Conservation (phyloP, 2,329 filamentous ascomycete genomes). For the Salinomyces thailandicus region DNA sequence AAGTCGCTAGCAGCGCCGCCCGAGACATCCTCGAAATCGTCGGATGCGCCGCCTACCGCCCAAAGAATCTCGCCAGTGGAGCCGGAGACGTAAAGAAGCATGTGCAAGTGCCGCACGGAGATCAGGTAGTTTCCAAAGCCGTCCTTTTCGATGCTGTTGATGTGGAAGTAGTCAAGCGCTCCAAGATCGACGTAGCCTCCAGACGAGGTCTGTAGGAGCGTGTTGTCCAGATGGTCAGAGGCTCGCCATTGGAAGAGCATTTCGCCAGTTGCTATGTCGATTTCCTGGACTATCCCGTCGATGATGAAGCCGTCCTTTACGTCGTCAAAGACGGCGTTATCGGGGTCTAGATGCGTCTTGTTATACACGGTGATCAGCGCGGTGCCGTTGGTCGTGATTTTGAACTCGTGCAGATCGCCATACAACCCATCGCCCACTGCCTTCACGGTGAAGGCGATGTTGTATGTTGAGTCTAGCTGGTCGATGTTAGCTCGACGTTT, state of each 20-base stretch:
- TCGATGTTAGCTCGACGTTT: slow-evolving; percentile 3
- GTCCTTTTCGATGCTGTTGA: slow-evolving; percentile 47
- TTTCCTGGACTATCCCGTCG: slow-evolving; percentile 36
- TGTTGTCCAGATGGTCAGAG: slow-evolving; percentile 19
- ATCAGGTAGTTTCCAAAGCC: slow-evolving; percentile 42
- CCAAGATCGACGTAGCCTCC: slow-evolving; percentile 2
- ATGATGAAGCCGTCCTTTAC: slow-evolving; percentile 30
- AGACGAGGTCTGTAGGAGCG: neutral
- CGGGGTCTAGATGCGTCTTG: slow-evolving; percentile 14
- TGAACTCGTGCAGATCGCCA: slow-evolving; percentile 35
- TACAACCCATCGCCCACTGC: slow-evolving; percentile 24
- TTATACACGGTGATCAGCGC: slow-evolving; percentile 36
- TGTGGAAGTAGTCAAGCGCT: slow-evolving; percentile 44
- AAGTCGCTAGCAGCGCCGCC: slow-evolving; percentile 24
- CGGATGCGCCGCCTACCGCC: slow-evolving; percentile 32
- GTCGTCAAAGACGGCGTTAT: slow-evolving; percentile 9
- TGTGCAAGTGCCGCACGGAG: slow-evolving; percentile 40
- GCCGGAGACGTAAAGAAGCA: slow-evolving; percentile 38
- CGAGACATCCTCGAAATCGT: slow-evolving; percentile 19
- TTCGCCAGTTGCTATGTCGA: slow-evolving; percentile 30
- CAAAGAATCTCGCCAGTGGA: slow-evolving; percentile 41
- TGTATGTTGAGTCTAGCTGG: slow-evolving; percentile 28
- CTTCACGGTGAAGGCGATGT: slow-evolving; percentile 29
- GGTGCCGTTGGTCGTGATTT: slow-evolving; percentile 32
- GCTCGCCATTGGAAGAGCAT: slow-evolving; percentile 33